phyloP scores from a whole-genome alignment of 345 rosid species.

The Citrus sp. region DNA sequence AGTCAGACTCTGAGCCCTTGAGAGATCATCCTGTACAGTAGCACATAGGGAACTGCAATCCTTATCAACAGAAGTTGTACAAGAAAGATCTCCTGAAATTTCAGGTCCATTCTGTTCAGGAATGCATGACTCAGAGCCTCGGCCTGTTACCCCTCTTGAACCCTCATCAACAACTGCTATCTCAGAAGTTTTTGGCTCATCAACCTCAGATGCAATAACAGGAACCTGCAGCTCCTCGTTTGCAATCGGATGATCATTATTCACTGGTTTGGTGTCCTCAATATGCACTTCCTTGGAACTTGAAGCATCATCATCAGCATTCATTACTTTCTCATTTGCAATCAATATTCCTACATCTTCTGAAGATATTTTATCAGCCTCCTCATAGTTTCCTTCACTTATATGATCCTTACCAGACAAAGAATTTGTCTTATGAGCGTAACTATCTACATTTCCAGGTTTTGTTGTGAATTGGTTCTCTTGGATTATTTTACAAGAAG shows the following conservation, averaged over 20 bases:
- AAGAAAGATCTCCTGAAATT: conserved; percentile 20
- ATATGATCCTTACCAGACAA: conserved; percentile 23
- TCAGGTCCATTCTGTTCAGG: conserved; percentile 25
- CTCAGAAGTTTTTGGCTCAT: conserved; percentile 22
- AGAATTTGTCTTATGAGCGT: conserved; percentile 12
- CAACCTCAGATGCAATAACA: conserved; percentile 17
- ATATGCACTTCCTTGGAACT: conserved; percentile 18
- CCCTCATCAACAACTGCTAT: conserved; percentile 15
- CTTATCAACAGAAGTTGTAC: conserved; percentile 16
- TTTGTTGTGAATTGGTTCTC: conserved; percentile 17
- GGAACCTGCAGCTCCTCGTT: conserved; percentile 18
- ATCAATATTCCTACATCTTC: conserved; percentile 18
- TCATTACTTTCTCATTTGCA: conserved; percentile 15
- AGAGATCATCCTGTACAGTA: conserved; percentile 10
- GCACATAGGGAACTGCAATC: conserved; percentile 19
- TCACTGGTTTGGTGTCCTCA: conserved; percentile 16
- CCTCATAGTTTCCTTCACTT: conserved; percentile 25
- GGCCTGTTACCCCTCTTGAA: conserved; percentile 12
- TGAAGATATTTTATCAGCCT: conserved; percentile 21
- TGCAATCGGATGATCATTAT: conserved; percentile 6
- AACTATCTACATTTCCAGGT: conserved; percentile 14
- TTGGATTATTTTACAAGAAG: conserved; percentile 20
- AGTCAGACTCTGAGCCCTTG: conserved; percentile 26
- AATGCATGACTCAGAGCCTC: conserved; percentile 20
- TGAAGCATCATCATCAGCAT: conserved; percentile 23